Conservation (phyloP, 1,139 yeast species). For the Scheffersomyces parashehatae region DNA sequence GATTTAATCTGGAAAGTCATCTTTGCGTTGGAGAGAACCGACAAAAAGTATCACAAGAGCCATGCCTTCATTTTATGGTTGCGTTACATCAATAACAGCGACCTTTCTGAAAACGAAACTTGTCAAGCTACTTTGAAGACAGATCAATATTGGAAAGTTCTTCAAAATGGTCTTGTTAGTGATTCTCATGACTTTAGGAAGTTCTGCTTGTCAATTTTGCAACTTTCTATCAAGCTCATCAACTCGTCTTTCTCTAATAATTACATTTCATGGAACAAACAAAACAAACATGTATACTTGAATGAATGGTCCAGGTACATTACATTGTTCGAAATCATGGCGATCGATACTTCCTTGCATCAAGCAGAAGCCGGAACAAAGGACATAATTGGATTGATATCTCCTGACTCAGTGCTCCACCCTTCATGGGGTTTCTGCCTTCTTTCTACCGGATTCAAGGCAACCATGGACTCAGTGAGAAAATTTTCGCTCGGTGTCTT, state of each 20-base stretch:
- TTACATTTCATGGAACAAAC: conserved; percentile 50
- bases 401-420: conserved; percentile 51
- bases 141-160: conserved; percentile 54
- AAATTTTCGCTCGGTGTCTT: conserved; percentile 61
- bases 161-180: conserved; percentile 61
- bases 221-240: conserved; percentile 56
- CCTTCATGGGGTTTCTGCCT: conserved; percentile 77
- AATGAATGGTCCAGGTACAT: conserved; percentile 71
- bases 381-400: conserved; percentile 61
- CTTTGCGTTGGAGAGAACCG: conserved; percentile 30
- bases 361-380: conserved; percentile 78
- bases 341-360: conserved; percentile 82
- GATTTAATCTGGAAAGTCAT: conserved; percentile 48
- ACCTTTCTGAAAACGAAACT: conserved; percentile 15
- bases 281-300: conserved; percentile 28
- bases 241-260: conserved; percentile 37
- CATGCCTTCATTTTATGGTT: conserved; percentile 58
- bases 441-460: conserved; percentile 72
- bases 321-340: conserved; percentile 77
- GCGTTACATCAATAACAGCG: conserved; percentile 39
- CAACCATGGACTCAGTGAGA: conserved; percentile 79
- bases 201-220: conserved; percentile 67
- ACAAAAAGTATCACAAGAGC: conserved; percentile 32
- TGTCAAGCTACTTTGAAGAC: conserved; percentile 36
- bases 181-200: conserved; percentile 70